Evolutionary conservation across 768 basidiomycete genomes (phyloP), one percentile per base, ranked within the genome.

Genomic region (Dacryopinax primogenitus): DNA sequence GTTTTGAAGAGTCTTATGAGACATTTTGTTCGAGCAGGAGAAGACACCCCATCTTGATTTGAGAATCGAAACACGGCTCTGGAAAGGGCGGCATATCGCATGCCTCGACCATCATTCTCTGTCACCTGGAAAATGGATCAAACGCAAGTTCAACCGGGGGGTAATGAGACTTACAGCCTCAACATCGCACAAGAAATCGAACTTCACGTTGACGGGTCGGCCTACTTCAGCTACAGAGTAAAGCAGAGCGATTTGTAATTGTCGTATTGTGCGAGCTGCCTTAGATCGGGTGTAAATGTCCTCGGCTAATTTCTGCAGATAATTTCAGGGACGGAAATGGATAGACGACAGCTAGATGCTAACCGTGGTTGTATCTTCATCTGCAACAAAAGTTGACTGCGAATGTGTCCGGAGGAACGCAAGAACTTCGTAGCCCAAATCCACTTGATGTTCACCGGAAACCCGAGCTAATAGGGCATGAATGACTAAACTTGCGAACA

Each of bases 1-100:
- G 79, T 83, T 33, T 80, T 74, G 71, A 97, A 91, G 1, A 94
- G 75, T 0, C 78, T 72, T 65, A 80, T 82, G 26, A 92, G 79
- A 61, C 93, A 73, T 16, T 77, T 75, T 0, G 80, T 77, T 0
- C 87, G 80, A 7, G 91, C 74, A 2, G 79, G 73, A 0, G 79
- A 76, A 12, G 80, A 73, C 0, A 80, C 72, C 6, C 80, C 73
- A 3, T 83, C 81, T 0, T 79, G 77, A 69, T 86, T 91, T 6
- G 84, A 84, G 21, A 90, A 71, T 18, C 71, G 74, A 75, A 96
- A 97, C 2, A 92, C 73, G 13, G 75, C 72, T 33, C 84, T 81
- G 75, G 85, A 80, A 65, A 92, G 78, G n/a, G 73, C 70, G 26
- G 86, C 78, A 70, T 86, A 91, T 30, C 73, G 75, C 21, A 74